Percentiles rank a stretch among this genome's conserved stretches.
phyloP scores from a whole-genome alignment of 768 basidiomycete species.

The Lyophyllum semitale region DNA sequence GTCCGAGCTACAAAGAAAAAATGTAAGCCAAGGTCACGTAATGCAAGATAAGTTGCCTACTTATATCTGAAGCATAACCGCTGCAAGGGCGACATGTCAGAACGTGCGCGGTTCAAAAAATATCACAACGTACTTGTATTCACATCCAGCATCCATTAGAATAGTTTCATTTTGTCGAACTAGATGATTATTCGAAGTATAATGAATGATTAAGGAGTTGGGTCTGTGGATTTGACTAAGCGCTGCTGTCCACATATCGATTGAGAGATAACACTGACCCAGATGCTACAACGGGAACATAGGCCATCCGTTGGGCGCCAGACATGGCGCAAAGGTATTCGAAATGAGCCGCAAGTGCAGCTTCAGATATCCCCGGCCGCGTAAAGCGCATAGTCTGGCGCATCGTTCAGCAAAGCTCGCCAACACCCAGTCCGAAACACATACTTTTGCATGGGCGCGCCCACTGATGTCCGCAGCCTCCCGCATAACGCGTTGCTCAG shows the following conservation, averaged over 20 bases:
- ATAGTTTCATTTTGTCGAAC: conserved; percentile 73
- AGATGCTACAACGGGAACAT: conserved; percentile 96
- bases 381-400: conserved; percentile 81
- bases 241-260: background rate
- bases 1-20: conserved; percentile 62
- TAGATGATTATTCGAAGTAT: conserved; percentile 87
- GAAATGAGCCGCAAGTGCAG: conserved; percentile 70
- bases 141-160: conserved; percentile 90
- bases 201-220: conserved; percentile 92
- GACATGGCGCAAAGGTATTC: conserved; percentile 81
- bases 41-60: conserved; percentile 39
- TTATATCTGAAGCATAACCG: conserved; percentile 95
- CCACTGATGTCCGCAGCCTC: conserved; percentile 87
- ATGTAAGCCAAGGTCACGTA: conserved; percentile 5
- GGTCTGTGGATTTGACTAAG: conserved; percentile 44
- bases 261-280: conserved; percentile 56
- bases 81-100: conserved; percentile 34
- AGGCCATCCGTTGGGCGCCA: conserved; percentile 89
- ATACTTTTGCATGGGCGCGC: conserved; percentile 80
- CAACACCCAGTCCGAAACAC: conserved; percentile 4
- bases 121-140: conserved; percentile 69
- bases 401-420: background rate
- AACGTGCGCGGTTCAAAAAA: conserved; percentile 4
- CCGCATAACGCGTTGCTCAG: conserved; percentile 81
- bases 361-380: conserved; percentile 43